These are phyloP conservation scores for Articulospora tetracladia DNA, from an alignment of 495 filamentous ascomycete species.

Conservation along the genomic window DNA sequence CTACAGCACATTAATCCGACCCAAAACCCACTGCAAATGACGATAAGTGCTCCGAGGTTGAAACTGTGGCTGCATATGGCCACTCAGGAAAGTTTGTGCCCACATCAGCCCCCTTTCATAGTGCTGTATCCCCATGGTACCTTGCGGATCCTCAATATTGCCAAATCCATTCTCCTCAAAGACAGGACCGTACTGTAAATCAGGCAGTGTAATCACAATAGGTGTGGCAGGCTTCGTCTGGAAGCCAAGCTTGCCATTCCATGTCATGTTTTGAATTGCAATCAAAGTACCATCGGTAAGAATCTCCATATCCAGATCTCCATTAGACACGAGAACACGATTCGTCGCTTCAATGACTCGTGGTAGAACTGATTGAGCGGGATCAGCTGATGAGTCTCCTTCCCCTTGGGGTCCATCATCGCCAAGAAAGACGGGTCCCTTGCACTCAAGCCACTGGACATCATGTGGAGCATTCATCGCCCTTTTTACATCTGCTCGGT, in stretches of 20 bases:
- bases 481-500: conserved; percentile 51
- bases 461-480: conserved; percentile 50
- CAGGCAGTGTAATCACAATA: conserved; percentile 30
- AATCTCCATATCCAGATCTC: conserved; percentile 57
- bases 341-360: conserved; percentile 60
- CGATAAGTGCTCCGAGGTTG: conserved; percentile 52
- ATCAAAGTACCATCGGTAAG: conserved; percentile 59
- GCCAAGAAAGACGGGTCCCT: conserved; percentile 41
- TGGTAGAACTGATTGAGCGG: conserved; percentile 43
- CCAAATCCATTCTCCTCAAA: conserved; percentile 30
- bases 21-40: conserved; percentile 56
- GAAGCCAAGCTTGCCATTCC: conserved; percentile 62
- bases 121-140: conserved; percentile 32
- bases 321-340: conserved; percentile 55
- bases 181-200: conserved; percentile 28
- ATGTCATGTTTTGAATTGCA: conserved; percentile 66
- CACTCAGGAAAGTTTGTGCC: conserved; percentile 45
- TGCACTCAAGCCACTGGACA: conserved; percentile 42
- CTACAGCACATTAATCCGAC: conserved; percentile 36
- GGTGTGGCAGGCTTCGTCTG: conserved; percentile 35
- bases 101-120: conserved; percentile 32
- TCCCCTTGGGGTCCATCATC: conserved; percentile 9
- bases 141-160: conserved; percentile 25
- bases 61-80: conserved; percentile 55
- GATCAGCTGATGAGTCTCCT: conserved; percentile 22